phyloP scores from a whole-genome alignment of 441 rosid species.

The Daphne laureola region DNA sequence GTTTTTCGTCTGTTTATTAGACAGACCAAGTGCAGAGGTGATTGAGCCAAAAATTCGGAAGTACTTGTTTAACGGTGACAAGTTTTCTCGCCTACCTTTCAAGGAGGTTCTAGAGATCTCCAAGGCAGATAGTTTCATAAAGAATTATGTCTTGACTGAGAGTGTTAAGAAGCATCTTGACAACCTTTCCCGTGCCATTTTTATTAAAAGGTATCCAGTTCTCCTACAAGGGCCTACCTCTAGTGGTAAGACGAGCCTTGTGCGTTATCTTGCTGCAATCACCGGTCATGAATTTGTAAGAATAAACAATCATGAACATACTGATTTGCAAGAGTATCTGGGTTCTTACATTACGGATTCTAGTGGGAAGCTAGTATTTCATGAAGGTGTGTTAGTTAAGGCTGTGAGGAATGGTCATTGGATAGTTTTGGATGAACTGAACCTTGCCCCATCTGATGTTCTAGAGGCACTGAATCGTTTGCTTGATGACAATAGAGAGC shows the following conservation, averaged over 20 bases:
- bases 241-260: slow-evolving; percentile 99
- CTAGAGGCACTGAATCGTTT: slow-evolving; percentile 90
- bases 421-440: slow-evolving; percentile 96
- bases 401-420: slow-evolving; percentile 91
- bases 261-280: slow-evolving; percentile 83
- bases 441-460: slow-evolving; percentile 98
- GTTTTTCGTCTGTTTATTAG: slow-evolving; percentile 91
- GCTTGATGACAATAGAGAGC: slow-evolving; percentile 98
- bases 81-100: slow-evolving; percentile 36
- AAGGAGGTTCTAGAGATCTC: slow-evolving; percentile 17
- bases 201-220: slow-evolving; percentile 80
- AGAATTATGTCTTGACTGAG: slow-evolving; percentile 69
- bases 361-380: slow-evolving; percentile 86
- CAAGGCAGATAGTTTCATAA: slow-evolving; percentile 34
- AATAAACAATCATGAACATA: slow-evolving; percentile 96
- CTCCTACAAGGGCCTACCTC: slow-evolving; percentile 98
- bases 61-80: slow-evolving; percentile 40
- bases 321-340: slow-evolving; percentile 91
- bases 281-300: slow-evolving; percentile 92
- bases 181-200: slow-evolving; percentile 82
- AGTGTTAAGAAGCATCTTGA: slow-evolving; percentile 69
- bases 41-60: slow-evolving; percentile 53
- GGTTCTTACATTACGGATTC: slow-evolving; percentile 86
- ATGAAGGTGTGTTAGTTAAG: slow-evolving; percentile 93
- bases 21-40: slow-evolving; percentile 68